Base-by-base conservation (phyloP, 768 basidiomycete species). In the Punctularia strigosozonata region DNA sequence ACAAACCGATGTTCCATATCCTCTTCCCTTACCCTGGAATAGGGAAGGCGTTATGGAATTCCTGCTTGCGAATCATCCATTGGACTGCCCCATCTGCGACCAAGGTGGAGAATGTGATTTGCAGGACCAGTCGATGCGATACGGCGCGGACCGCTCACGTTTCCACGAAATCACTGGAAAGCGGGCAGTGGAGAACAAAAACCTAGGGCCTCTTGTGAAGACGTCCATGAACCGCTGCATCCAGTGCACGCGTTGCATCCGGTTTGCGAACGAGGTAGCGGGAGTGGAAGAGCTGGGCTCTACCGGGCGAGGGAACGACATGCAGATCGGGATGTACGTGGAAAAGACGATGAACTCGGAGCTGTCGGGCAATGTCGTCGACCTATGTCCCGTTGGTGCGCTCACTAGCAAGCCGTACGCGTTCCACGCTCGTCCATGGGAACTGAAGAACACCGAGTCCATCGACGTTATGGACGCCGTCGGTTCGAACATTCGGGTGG, bases 21-120 rank as follows among this genome's bases (percentile, higher is more conserved):
- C 1, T 10, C 37, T 26, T 15, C 44, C 33, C 45, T 54, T 12
- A 53, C 35, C 38, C 40, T 52, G 25, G 50, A 18, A 20, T 50
- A 86, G 91, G 17, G 91, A 95, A 61, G 95, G 95, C 37, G 94
- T 98, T 43, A 98, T 99, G 95, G 95, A 98, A 55, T 95, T 98
- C 63, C 71, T 98, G 26, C 77, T 98, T 43, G 77, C 94, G 42
- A 98, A 99, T 61, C 95, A 99, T 53, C 95, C 95, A 2, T 72
- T 99, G 40, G 95, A 99, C 58, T 99, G 95, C 61, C 95, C 95
- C 17, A 85, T 98, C 46, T 99, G 95, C 52, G 95, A 99, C 57
- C 92, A 98, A 62, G 94, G 92, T 56, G 94, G 95, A 42, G 92
- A 97, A 71, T 99, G 92, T 58, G 92, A 97, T 58, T 73, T 97